Percentiles rank a stretch among this genome's conserved stretches.
Evolutionary conservation across 768 basidiomycete genomes (phyloP).

Genomic region (Termitomyces sp.): DNA sequence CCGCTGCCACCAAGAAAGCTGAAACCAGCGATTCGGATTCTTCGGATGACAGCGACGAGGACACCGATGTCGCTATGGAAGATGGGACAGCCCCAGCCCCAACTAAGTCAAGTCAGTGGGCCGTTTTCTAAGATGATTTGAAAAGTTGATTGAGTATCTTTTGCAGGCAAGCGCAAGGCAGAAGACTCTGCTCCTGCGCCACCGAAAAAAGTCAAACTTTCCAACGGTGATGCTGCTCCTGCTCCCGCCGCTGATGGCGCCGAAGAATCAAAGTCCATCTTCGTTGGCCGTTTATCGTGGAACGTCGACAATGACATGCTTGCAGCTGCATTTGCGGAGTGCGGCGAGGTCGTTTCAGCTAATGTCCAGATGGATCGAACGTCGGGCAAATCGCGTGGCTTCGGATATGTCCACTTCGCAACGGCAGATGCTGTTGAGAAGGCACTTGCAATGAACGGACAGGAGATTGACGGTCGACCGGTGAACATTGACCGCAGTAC

Average conservation of each 20-base stretch:
- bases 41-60: slow-evolving; percentile 42
- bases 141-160: neutral
- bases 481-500: slow-evolving; percentile 81
- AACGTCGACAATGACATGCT: slow-evolving; percentile 96
- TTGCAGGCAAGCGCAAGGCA: slow-evolving; percentile 76
- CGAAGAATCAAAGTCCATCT: slow-evolving; percentile 65
- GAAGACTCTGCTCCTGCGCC: slow-evolving; percentile 51
- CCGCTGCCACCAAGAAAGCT: neutral
- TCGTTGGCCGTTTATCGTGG: slow-evolving; percentile 93
- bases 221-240: slow-evolving; percentile 45
- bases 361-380: slow-evolving; percentile 83
- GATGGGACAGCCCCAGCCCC: slow-evolving; percentile 26
- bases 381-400: slow-evolving; percentile 77
- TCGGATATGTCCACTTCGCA: slow-evolving; percentile 78
- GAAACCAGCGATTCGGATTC: neutral
- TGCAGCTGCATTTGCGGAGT: slow-evolving; percentile 80
- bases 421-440: slow-evolving; percentile 69
- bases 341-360: slow-evolving; percentile 86
- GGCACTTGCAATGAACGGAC: slow-evolving; percentile 75
- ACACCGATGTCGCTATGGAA: slow-evolving; percentile 56
- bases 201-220: slow-evolving; percentile 80
- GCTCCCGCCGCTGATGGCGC: slow-evolving; percentile 24
- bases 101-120: slow-evolving; percentile 32
- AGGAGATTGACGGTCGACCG: slow-evolving; percentile 88
- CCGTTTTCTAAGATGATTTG: neutral